Evolutionary conservation across 257 asterid genomes (phyloP), one percentile per base, ranked within the genome.

Genomic region (Solanum piurae): DNA sequence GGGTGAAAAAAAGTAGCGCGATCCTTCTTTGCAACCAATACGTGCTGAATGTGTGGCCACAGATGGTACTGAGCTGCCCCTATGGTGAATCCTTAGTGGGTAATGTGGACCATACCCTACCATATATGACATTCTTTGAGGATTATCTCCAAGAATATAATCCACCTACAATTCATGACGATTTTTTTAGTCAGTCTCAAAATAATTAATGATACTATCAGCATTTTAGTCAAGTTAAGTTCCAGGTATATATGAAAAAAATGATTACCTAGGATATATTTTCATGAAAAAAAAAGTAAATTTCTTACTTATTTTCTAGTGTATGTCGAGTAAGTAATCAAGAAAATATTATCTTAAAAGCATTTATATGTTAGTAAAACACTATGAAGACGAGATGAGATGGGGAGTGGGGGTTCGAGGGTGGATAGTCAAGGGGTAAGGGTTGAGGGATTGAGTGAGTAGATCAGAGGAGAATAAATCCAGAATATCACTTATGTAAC

Each of bases 131-230:
- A 94, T 94, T 91, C 96, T 66, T 88, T 94, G 27, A 21, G 98
- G 98, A 92, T 95, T 95, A 29, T 94, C 98, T 33, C 98, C 98
- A 5, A 95, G 94, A 72, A 95, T 94, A 89, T 95, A 95, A 91
- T 95, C 98, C 92, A 95, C 98, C 98, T 95, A 80, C 14, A 42
- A 55, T 55, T 55, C 25, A 52, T 52, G 1, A 55, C 4, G 0
- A 2, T 14, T 7, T 18, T 3, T 55, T 55, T 6, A 55, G n/a
- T 55, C 4, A 1, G 64, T 18, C 4, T 18, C 10, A 55, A 1
- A 5, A 14, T 49, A 46, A 49, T 49, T 14, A 49, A 14, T 49
- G 6, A 49, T 14, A 49, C 7, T 0, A 49, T 49, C 21, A 49
- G 2, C 8, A 49, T 49, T 49, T 49, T 14, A 14, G 18, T 14